Evolutionary conservation across 1,284 basidiomycete species (phyloP).

Genomic region (Cutaneotrichosporon dermatis): DNA sequence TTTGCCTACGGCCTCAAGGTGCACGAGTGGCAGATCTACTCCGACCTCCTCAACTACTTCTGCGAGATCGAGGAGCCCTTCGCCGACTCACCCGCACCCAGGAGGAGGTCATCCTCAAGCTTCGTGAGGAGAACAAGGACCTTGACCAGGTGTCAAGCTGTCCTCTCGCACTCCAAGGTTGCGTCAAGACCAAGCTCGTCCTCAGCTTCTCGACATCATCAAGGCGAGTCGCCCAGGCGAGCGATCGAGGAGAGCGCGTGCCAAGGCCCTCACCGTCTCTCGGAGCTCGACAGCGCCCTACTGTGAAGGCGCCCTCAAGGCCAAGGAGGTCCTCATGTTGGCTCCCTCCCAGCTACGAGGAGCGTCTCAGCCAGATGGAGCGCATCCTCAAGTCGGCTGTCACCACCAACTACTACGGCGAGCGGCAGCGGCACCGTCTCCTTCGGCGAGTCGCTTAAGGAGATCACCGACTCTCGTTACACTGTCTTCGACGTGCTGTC

Average conservation of each 20-base stretch:
- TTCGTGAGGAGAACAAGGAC: constrained; percentile 90
- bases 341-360: constrained; percentile 94
- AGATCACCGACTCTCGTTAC: constrained; percentile 92
- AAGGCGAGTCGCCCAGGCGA: constrained; percentile 73
- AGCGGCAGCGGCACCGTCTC: constrained; percentile 62
- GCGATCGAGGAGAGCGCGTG: constrained; percentile 48
- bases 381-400: constrained; percentile 83
- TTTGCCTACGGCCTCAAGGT: constrained; percentile 80
- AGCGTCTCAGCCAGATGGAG: constrained; percentile 91
- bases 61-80: constrained; percentile 82
- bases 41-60: constrained; percentile 47
- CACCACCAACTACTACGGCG: constrained; percentile 81
- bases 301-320: constrained; percentile 88
- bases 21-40: constrained; percentile 64
- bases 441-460: constrained; percentile 78
- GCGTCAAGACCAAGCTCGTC: constrained; percentile 85
- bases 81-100: constrained; percentile 72
- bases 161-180: constrained; percentile 93
- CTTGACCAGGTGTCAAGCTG: constrained; percentile 87
- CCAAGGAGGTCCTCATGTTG: constrained; percentile 95
- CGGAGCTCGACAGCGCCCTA: constrained; percentile 78
- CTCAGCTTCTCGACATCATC: constrained; percentile 82
- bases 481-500: constrained; percentile 97
- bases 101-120: constrained; percentile 79
- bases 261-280: constrained; percentile 42